A percentile compares a stretch with the other conserved stretches of the same genome.
phyloP scores from a whole-genome alignment of 2,329 filamentous ascomycete species.

The Penicillium sp. region DNA sequence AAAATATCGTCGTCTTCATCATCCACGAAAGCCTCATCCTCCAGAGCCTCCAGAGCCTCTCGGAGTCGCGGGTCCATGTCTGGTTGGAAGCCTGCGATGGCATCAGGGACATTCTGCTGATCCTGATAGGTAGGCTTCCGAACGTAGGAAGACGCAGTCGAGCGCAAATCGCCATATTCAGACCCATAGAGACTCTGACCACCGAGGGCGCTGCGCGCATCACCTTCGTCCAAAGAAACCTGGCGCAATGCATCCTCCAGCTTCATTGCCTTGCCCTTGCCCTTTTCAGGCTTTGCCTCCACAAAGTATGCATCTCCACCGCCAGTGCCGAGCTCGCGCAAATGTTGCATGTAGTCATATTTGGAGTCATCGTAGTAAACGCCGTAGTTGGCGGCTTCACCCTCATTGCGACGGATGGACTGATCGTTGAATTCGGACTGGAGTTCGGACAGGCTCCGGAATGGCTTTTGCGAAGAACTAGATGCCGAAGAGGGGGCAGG shows the following conservation, averaged over 20 bases:
- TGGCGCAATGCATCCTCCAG: conserved; percentile 76
- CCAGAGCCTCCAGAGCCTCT: conserved; percentile 86
- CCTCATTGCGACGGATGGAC: conserved; percentile 77
- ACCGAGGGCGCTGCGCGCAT: conserved; percentile 28
- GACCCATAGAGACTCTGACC: conserved; percentile 36
- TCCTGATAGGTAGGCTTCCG: conserved; percentile 77
- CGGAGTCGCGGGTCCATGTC: conserved; percentile 94
- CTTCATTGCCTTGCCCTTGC: conserved; percentile 65
- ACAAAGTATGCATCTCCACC: conserved; percentile 74
- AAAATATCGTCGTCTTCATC: conserved; percentile 82
- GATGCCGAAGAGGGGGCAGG: conserved; percentile 23
- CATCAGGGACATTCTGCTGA: conserved; percentile 87
- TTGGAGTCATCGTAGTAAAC: conserved; percentile 91
- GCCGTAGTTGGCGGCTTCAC: conserved; percentile 89
- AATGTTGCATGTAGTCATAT: conserved; percentile 99
- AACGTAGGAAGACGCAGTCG: conserved; percentile 65
- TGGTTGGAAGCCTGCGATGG: conserved; percentile 87
- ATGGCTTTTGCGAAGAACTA: conserved; percentile 43
- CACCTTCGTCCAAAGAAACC: conserved; percentile 46
- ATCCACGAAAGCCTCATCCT: conserved; percentile 91
- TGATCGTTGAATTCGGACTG: conserved; percentile 65
- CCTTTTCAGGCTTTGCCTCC: conserved; percentile 58
- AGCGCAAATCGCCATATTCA: conserved; percentile 41
- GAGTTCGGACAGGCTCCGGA: conserved; percentile 65
- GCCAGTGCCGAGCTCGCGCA: conserved; percentile 75